Evolutionary conservation across 2,329 filamentous ascomycete species (phyloP), one percentile per base, ranked within the genome.

Genomic region (Zymoseptoria brevis): DNA sequence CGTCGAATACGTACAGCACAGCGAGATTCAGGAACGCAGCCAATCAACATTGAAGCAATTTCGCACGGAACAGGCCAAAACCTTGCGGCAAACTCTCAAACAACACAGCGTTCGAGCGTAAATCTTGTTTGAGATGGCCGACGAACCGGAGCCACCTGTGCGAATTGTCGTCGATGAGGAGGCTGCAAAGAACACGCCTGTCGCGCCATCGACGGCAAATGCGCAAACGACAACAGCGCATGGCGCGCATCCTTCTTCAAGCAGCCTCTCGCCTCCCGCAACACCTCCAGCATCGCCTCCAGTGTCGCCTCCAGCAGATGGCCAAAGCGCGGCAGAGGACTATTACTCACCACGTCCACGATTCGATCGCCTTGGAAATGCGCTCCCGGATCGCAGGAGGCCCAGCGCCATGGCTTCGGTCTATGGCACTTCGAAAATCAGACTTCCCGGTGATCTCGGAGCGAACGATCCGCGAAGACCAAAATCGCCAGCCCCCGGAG

Each of bases 371-470:
- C 61, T 72, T n/a, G 69, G 69, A 22, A 70, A 70, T 58, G 66
- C 64, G 0, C 66, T 69, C 6, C 66, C 69, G 16, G 61, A 70
- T 16, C 62, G 64, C 11, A 50, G 64, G 53, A 57, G 64, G 45
- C 60, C 64, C 13, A 62, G 64, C 29, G 70, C 71, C 8, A 72
- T 72, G 67, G 61, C 71, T 35, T 63, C 67, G 3, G 66, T 68
- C 1, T 71, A 65, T 58, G 68, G 68, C 29, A 64, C 57, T 19
- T 57, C 56, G 16, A 68, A 68, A 49, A 66, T 72, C 9, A 61
- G 64, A 26, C 62, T 74, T n/a, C 72, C 72, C 7, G 72, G 72
- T 19, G 72, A 74, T 59, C 65, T 73, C 4, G 72, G 72, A 16
- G 64, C 71, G 4, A 70, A 66, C 45, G 72, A 74, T 58, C 72